Base-by-base conservation (phyloP, 306 rosid genomes). In the Castanopsis chinensis region DNA sequence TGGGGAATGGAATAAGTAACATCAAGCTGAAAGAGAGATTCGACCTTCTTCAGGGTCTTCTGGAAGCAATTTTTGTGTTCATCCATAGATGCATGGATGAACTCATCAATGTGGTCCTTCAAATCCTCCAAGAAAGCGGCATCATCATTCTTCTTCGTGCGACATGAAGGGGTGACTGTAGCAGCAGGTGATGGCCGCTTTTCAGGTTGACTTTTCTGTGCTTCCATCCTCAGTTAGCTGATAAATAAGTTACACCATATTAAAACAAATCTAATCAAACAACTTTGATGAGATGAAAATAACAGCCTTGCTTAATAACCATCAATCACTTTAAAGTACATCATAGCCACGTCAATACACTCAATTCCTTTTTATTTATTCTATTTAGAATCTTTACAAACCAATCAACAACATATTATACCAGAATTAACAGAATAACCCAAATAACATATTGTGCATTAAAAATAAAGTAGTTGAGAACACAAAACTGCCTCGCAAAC, bases 91-190 rank as follows among this genome's bases (percentile, higher is more conserved):
- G 98, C 94, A 58, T 86, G 17, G 27, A 91, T 80, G 80, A 95
- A 95, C 80, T 95, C 98, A 35, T 95, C 98, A 63, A 92, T 87
- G 82, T 92, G 99, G 82, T 92, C 98, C 85, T 91, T 92, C 70
- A 92, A 41, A 79, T 95, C 98, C 75, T 92, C 93, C 88, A 95
- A 77, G 83, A 95, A 91, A 63, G 87, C 73, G 70, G 91, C 98
- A 71, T 95, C 88, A 37, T 92, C 92, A 0, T 18, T 85, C 87
- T 92, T 95, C 89, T 91, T 95, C 88, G 83, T 95, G 74, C 93
- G 87, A 74, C 98, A 95, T 15, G 97, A 90, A 57, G 91, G 43
- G 11, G 74, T 73, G 43, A 90, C 37, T 33, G 89, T 41, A 27
- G 90, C 77, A 69, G 68, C 80, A 11, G 90, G 32, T 20, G 82